Conservation (phyloP, 2,329 filamentous ascomycete genomes). For the Coniella vitis region DNA sequence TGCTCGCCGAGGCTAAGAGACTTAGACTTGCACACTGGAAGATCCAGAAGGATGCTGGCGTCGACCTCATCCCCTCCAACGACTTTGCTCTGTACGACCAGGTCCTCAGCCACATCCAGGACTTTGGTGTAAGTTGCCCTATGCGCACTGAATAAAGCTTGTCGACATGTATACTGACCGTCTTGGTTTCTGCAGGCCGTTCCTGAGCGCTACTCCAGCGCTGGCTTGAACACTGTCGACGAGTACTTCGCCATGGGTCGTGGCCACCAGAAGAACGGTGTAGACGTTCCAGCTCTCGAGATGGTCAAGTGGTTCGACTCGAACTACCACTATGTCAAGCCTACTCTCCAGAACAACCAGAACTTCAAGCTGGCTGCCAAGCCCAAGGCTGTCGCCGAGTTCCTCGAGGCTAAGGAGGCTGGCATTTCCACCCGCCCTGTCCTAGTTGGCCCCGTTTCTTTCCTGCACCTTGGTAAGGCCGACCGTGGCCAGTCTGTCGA, state of each 20-base stretch:
- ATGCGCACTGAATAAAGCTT: not conserved
- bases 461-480: conserved; percentile 96
- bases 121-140: conserved; percentile 73
- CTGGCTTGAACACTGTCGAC: conserved; percentile 81
- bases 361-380: conserved; percentile 80
- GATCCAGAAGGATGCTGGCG: conserved; percentile 97
- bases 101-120: conserved; percentile 94
- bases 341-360: conserved; percentile 94
- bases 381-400: conserved; percentile 92
- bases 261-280: conserved; percentile 90
- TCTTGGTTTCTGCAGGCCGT: conserved; percentile 53
- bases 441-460: conserved; percentile 90
- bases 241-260: conserved; percentile 99
- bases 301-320: conserved; percentile 99
- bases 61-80: conserved; percentile 97
- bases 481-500: conserved; percentile 90
- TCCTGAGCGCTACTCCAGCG: conserved; percentile 87
- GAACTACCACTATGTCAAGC: conserved; percentile 99
- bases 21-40: conserved; percentile 97
- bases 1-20: conserved; percentile 92
- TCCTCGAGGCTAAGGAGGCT: conserved; percentile 95
- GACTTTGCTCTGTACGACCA: conserved; percentile 99
- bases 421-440: conserved; percentile 91
- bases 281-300: conserved; percentile 91
- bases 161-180: conserved; percentile 10